phyloP scores from a whole-genome alignment of 257 asterid species.

The Solanum ossicruentum region DNA sequence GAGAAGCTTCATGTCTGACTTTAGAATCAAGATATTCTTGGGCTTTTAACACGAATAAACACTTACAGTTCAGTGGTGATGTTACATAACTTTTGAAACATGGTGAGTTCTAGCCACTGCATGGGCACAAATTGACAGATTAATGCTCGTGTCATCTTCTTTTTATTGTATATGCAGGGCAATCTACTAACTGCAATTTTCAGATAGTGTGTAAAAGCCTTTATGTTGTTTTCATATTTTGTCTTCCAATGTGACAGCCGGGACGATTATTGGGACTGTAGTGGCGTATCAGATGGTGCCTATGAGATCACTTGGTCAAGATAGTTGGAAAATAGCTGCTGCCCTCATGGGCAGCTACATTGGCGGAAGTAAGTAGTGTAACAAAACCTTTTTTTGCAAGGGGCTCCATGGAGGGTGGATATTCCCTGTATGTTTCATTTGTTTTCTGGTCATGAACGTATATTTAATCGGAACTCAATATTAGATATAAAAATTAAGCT shows the following conservation, averaged over 20 bases:
- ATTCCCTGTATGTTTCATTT: not conserved
- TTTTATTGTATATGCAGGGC: not conserved
- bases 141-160: not conserved
- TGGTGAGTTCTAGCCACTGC: not conserved
- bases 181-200: not conserved
- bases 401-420: not conserved
- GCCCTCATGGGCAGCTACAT: conserved; percentile 92
- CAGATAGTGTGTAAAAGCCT: not conserved
- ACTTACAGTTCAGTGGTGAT: not conserved
- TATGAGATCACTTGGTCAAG: conserved; percentile 74
- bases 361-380: conserved; percentile 59
- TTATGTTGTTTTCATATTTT: not conserved
- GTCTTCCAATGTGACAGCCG: conserved; percentile 42
- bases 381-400: not conserved
- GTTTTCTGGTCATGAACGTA: not conserved
- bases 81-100: not conserved
- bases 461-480: not conserved
- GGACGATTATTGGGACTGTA: conserved; percentile 50
- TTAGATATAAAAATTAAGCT: not conserved
- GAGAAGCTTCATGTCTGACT: not conserved
- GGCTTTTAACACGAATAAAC: not conserved
- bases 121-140: not conserved
- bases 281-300: conserved; percentile 74
- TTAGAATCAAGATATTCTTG: not conserved
- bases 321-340: conserved; percentile 78